Evolutionary conservation across 2,329 filamentous ascomycete species (phyloP), one percentile per base, ranked within the genome.

Genomic region (Aureobasidium sp.): DNA sequence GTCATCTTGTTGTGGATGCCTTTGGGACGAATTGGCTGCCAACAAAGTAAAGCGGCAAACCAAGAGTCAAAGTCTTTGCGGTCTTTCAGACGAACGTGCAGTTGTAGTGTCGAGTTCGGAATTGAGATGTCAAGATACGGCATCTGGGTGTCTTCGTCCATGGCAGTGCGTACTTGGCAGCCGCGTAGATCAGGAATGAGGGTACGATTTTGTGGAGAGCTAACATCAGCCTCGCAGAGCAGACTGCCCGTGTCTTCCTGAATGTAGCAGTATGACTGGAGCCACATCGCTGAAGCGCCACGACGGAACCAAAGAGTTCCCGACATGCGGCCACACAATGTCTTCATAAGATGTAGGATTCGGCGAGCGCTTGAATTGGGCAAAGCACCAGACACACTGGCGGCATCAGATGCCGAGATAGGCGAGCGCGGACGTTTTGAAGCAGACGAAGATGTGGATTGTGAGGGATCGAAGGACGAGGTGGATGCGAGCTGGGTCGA

Each of bases 11-110:
- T 80, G 65, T 78, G 75, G 17, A 82, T 76, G 13, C 80, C 80
- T 12, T 81, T 79, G 1, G 86, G 85, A 27, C 84, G 83, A 63
- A 91, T 79, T 66, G 90, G 88, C 72, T 92, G 88, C 90, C 90
- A 94, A 71, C 87, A 90, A 36, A 93, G 79, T 48, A 94, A 74
- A 8, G 89, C 89, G 15, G 90, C 90, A 62, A 92, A 83, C 90
- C 90, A 94, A 26, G 87, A 79, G 67, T 93, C 88, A 66, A 87
- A 84, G 69, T 93, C 88, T 24, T 86, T 82, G 36, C 82, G 74
- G 2, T 81, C 80, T 9, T 83, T 73, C 15, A 90, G 87, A 39
- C 86, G 82, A 63, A 94, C 75, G 60, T 88, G 77, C 47, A 90
- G 77, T 66, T 89, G 82, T 27, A 84, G 73, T 8, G 81, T 81